Evolutionary conservation across 495 filamentous ascomycete species (phyloP).

Genomic region (Xylaria longipes): DNA sequence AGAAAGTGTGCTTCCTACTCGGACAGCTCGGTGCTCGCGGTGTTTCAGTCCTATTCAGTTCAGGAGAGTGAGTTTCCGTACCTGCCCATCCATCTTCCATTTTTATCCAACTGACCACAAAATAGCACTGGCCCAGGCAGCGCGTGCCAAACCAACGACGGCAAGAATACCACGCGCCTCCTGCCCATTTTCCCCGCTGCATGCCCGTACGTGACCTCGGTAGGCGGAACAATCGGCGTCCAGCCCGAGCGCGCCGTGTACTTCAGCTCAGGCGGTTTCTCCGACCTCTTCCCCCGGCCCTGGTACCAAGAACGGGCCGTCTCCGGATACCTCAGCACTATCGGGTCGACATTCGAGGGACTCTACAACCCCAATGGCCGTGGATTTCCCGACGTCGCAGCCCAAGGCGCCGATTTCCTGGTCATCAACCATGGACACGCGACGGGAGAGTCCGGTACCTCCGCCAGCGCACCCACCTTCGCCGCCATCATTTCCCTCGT

Average conservation of each 20-base stretch:
- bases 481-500: slow-evolving; percentile 59
- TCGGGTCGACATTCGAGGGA: slow-evolving; percentile 39
- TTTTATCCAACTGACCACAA: neutral
- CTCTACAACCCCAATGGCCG: slow-evolving; percentile 64
- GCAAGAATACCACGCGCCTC: slow-evolving; percentile 67
- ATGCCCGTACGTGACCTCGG: slow-evolving; percentile 74
- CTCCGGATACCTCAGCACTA: slow-evolving; percentile 50
- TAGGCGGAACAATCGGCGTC: slow-evolving; percentile 67
- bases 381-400: slow-evolving; percentile 70
- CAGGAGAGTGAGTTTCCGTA: slow-evolving; percentile 61
- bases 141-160: slow-evolving; percentile 71
- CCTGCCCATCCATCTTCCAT: neutral
- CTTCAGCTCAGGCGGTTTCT: slow-evolving; percentile 71
- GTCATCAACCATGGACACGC: slow-evolving; percentile 52
- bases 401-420: slow-evolving; percentile 61
- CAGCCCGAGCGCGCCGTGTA: slow-evolving; percentile 64
- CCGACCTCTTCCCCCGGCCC: slow-evolving; percentile 63
- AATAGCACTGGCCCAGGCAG: slow-evolving; percentile 65
- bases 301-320: slow-evolving; percentile 64
- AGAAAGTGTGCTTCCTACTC: slow-evolving; percentile 71
- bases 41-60: slow-evolving; percentile 75
- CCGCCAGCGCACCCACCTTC: slow-evolving; percentile 46
- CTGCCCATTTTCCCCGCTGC: slow-evolving; percentile 69
- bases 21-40: slow-evolving; percentile 72
- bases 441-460: slow-evolving; percentile 53